Base-by-base conservation (phyloP, 495 filamentous ascomycete genomes). In the Neurospora tetrasperma region DNA sequence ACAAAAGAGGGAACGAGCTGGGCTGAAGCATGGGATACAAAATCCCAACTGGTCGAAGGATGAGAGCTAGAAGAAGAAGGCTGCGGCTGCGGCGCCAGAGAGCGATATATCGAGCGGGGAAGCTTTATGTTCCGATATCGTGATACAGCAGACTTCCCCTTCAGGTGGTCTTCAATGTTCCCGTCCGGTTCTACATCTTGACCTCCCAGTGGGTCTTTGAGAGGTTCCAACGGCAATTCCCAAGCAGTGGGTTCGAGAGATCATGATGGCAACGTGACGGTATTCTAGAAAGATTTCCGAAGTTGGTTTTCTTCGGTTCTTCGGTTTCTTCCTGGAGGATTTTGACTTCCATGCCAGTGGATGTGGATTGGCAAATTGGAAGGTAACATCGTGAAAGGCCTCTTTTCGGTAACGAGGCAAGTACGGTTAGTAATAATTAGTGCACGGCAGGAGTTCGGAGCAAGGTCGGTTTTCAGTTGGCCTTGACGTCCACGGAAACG, bases 1-100 rank as follows among this genome's bases (percentile, higher is more conserved):
- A 31, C 20, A 71, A 20, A 70, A 73, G 62, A 39, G 39, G 20
- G 71, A 59, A 38, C 23, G 70, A 71, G 44, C 44, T 66, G 44
- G 44, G 70, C 54, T 59, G 40, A 59, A 44, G 66, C 44, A 38
- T 62, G 41, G 23, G 46, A 69, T 20, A 40, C 27, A 42, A 27
- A 38, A n/a, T 27, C 62, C 20, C n/a, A 39, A 70, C 23, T 39
- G 23, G 54, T 66, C 27, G 54, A 18, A 66, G 27, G 54, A 66
- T 2, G 54, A 27, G 54, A 35, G 27, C 54, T 66, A 16, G 27
- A 35, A 66, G 54, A 62, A 62, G 27, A 66, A 31, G 54, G 27
- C 54, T 35, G 54, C 54, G 54, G 23, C 54, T 66, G 7, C 54
- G 54, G 54, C 12, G 54, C 27, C 27, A 3, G 12, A 35, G 12